Base-by-base conservation (phyloP, 441 rosid genomes). In the Euphorbia corollata region DNA sequence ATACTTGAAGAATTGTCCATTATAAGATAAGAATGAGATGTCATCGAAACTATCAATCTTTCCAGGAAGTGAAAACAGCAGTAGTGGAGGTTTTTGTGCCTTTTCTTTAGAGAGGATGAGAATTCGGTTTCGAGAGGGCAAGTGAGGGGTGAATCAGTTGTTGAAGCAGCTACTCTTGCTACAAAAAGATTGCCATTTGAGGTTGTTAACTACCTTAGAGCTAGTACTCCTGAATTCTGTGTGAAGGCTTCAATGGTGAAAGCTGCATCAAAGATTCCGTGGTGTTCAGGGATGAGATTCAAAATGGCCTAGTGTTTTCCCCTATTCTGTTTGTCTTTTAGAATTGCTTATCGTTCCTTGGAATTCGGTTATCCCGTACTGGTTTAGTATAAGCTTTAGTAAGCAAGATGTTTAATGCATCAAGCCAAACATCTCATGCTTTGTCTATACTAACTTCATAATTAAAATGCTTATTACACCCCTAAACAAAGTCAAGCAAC, bases 221-320 rank as follows among this genome's bases (percentile, higher is more conserved):
- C 91, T 1, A 83, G 97, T 71, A 80, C 92, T 8, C 91, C 98
- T 0, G 99, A 95, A 84, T 95, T 91, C 77, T 86, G 86, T 64
- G 92, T 95, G 30, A 88, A 87, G 76, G 92, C 90, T 12, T 72
- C 88, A 15, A 70, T 81, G 50, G 89, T 85, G 30, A 77, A 86
- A 72, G 76, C 92, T 20, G 87, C 97, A 5, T 83, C 88, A 88
- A 75, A 83, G 75, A 87, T 87, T 38, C 87, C 80, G 8, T 95
- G 98, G 98, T 86, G 87, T 75, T 74, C 90, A 0, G 99, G 99
- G 66, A 86, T 95, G 97, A 79, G 98, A 77, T 95, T 95, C 75
- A 95, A 95, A 76, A 95, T 91, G 99, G 81, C 98, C 18, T 94
- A n/a, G n/a, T n/a, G n/a, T n/a, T n/a, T n/a, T n/a, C n/a, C n/a